phyloP scores from a whole-genome alignment of 1,284 basidiomycete species.

The Hemileccinum hortonii region DNA sequence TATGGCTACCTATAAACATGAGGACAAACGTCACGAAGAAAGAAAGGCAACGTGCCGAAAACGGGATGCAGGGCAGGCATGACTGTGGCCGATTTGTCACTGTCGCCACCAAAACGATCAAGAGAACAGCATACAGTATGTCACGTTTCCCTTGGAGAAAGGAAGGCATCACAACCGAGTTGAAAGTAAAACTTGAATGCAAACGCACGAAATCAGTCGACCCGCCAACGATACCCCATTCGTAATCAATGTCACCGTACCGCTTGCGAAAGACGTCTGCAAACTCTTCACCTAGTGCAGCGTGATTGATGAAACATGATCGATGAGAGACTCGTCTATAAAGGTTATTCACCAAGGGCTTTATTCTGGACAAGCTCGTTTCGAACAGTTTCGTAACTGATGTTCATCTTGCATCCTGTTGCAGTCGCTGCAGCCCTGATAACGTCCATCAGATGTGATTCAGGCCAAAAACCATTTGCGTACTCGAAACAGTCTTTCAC shows the following conservation, averaged over 20 bases:
- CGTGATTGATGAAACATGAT: background rate
- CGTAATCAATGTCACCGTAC: conserved; percentile 52
- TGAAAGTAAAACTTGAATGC: background rate
- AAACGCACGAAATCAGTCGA: conserved; percentile 62
- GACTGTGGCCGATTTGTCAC: conserved; percentile 23
- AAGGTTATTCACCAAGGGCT: conserved; percentile 44
- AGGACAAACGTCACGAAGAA: background rate
- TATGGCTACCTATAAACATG: conserved; percentile 38
- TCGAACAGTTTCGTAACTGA: conserved; percentile 40
- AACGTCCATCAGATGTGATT: background rate
- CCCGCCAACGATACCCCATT: conserved; percentile 55
- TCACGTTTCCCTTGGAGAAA: conserved; percentile 17
- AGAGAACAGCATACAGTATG: conserved; percentile 11
- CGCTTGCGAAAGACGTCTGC: conserved; percentile 49
- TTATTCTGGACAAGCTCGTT: conserved; percentile 67
- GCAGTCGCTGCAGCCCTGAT: conserved; percentile 37
- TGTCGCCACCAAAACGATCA: background rate
- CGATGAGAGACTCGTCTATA: background rate
- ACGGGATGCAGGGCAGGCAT: conserved; percentile 48
- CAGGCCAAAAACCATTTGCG: conserved; percentile 19
- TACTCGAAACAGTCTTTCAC: conserved; percentile 75
- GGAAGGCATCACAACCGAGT: background rate
- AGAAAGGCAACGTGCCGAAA: conserved; percentile 36
- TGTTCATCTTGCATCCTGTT: conserved; percentile 64
- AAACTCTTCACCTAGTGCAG: conserved; percentile 52